phyloP scores from a whole-genome alignment of 2,329 filamentous ascomycete species.

The Pleurostoma richardsiae region DNA sequence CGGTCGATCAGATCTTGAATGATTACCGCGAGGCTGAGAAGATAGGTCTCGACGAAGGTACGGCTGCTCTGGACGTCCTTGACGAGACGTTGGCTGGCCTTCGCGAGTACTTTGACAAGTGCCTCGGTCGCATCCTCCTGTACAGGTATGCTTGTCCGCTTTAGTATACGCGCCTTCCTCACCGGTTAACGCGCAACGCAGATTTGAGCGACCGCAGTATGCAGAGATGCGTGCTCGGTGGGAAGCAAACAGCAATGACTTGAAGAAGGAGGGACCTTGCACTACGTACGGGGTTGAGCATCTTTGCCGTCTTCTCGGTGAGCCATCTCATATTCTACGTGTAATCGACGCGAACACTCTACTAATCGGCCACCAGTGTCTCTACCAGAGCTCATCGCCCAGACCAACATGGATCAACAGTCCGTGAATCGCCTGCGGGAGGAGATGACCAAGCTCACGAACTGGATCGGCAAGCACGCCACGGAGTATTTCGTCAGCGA shows the following conservation, averaged over 20 bases:
- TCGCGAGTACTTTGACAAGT: slow-evolving; percentile 91
- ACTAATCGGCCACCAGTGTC: slow-evolving; percentile 52
- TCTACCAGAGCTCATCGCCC: slow-evolving; percentile 87
- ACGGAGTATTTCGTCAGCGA: slow-evolving; percentile 71
- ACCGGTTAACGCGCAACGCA: slow-evolving; percentile 22
- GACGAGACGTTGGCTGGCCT: slow-evolving; percentile 85
- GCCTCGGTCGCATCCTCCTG: slow-evolving; percentile 79
- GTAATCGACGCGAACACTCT: too few relatives aligned
- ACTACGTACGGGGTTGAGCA: slow-evolving; percentile 95
- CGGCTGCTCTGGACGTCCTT: slow-evolving; percentile 75
- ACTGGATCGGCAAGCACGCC: slow-evolving; percentile 77
- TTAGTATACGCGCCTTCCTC: background rate
- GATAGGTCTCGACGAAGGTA: slow-evolving; percentile 58
- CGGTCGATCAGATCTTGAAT: slow-evolving; percentile 72
- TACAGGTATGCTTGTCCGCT: slow-evolving; percentile 53
- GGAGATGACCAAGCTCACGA: slow-evolving; percentile 79
- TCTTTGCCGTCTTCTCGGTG: slow-evolving; percentile 82
- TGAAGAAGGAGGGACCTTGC: slow-evolving; percentile 58
- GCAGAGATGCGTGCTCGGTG: slow-evolving; percentile 69
- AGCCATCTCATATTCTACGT: slow-evolving; percentile 17
- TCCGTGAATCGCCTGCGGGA: slow-evolving; percentile 84
- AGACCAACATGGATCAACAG: slow-evolving; percentile 96
- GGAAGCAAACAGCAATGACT: slow-evolving; percentile 55
- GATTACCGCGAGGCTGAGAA: slow-evolving; percentile 73
- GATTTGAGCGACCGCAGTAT: slow-evolving; percentile 88